Evolutionary conservation across 768 basidiomycete genomes (phyloP), one percentile per base, ranked within the genome.

Genomic region (Mycena chlorophos): DNA sequence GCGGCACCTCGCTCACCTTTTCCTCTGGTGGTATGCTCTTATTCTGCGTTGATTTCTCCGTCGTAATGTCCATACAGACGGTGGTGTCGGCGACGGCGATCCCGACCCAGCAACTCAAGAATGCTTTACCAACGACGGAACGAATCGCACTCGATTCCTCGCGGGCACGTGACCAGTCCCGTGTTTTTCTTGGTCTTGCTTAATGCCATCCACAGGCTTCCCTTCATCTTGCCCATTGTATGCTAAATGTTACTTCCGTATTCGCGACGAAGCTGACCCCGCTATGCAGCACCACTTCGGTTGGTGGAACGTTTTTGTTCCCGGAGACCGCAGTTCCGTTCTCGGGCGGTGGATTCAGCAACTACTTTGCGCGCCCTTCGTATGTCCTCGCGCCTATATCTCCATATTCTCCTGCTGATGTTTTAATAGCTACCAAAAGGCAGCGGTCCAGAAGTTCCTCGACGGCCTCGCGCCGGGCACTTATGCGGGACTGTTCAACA

Each of bases 11-110:
- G 1, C 13, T 86, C 23, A 58, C 75, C 30, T 79, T 82, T 67
- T 70, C 75, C 31, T 78, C 79, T n/a, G 83, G 85, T 23, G 83
- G 85, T 54, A 51, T 52, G 16, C 80, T 75, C 22, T 77, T 75
- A 2, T 28, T 12, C 28, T 14, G 23, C 69, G 17, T 72, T 75
- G 2, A 17, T 34, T 65, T 75, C n/a, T 73, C 73, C 8, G 5
- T 81, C 20, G 53, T n/a, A 71, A 22, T 75, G 75, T 65, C 61
- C 69, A 26, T 74, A 72, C 23, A 78, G 80, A 39, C 75, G 80
- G 50, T 26, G 84, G 84, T 30, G 83, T 83, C 1, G 84, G 84
- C 16, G 82, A 75, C 56, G 71, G 75, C 30, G 54, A 80, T 50
- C 13, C 73, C 14, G 43, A 80, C 60, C 78, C 78, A 17, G 65